Percentiles rank a stretch among this genome's conserved stretches.
Conservation (phyloP, 148 eudicot genomes). For the Dianthus caryophyllus region DNA sequence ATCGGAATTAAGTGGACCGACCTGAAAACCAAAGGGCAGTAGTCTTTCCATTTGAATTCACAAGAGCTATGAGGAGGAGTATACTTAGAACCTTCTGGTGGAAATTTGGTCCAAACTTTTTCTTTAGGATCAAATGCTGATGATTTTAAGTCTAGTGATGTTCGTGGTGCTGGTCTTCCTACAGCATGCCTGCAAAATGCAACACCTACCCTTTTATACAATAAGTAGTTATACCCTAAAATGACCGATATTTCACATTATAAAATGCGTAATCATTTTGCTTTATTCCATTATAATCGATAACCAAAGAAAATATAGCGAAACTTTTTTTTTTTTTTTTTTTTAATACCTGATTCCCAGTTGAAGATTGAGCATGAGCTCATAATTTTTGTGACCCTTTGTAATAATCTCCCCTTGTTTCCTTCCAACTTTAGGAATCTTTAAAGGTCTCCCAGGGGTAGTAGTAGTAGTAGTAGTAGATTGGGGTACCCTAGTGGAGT, state of each 20-base stretch:
- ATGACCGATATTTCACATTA: no score
- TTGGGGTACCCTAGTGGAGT: conserved; percentile 9
- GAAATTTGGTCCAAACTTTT: conserved; percentile 92
- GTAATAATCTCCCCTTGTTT: conserved; percentile 79
- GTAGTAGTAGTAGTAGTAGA: conserved; percentile 6
- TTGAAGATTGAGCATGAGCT: conserved; percentile 89
- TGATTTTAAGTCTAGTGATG: conserved; percentile 72
- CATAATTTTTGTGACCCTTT: conserved; percentile 84
- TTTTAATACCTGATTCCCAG: conserved; percentile 90
- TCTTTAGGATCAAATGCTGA: conserved; percentile 92
- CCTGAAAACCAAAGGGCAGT: conserved; percentile 97
- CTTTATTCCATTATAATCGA: no score
- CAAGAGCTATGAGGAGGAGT: conserved; percentile 88
- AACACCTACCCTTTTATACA: background rate
- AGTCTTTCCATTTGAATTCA: conserved; percentile 96
- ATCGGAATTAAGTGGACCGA: conserved; percentile 20
- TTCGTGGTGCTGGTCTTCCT: conserved; percentile 79
- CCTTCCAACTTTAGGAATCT: conserved; percentile 57
- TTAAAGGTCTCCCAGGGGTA: conserved; percentile 49
- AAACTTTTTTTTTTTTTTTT: background rate
- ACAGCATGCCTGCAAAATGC: conserved; percentile 74
- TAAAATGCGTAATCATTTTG: no score
- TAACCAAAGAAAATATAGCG: no score
- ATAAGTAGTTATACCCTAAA: no score
- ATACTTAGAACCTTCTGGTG: conserved; percentile 83